phyloP scores from a whole-genome alignment of 2,329 filamentous ascomycete genomes.

The Arthroderma sp. region DNA sequence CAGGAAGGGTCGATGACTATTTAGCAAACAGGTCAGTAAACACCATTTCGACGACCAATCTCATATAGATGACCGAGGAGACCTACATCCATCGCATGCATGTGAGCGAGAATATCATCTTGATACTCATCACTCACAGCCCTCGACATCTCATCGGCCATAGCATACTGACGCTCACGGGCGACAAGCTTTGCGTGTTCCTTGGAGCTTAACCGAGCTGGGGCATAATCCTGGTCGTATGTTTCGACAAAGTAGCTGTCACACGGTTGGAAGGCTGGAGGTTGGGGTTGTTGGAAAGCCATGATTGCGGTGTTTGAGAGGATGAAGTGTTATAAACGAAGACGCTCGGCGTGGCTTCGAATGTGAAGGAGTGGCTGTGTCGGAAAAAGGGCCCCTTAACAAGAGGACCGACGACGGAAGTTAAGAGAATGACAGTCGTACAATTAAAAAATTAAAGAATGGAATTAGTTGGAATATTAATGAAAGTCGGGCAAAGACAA shows the following conservation, averaged over 20 bases:
- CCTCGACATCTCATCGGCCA: slow-evolving; percentile 78
- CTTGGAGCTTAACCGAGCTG: slow-evolving; percentile 50
- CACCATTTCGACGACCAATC: neutral
- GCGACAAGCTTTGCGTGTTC: slow-evolving; percentile 68
- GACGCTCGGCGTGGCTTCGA: slow-evolving; percentile 20
- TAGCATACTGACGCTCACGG: slow-evolving; percentile 70
- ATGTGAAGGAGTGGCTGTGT: slow-evolving; percentile 30
- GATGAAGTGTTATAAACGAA: slow-evolving; percentile 10
- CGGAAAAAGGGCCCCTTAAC: neutral
- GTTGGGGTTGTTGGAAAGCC: slow-evolving; percentile 40
- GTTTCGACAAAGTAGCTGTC: slow-evolving; percentile 57
- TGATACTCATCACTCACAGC: slow-evolving; percentile 80
- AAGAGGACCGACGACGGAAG: slow-evolving; percentile 27
- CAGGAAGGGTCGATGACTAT: slow-evolving; percentile 73
- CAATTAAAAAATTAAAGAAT: slow-evolving; percentile 38
- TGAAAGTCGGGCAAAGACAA: slow-evolving; percentile 30
- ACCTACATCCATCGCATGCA: slow-evolving; percentile 79
- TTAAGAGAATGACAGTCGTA: slow-evolving; percentile 40
- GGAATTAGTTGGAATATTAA: slow-evolving; percentile 45
- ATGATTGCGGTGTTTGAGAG: slow-evolving; percentile 28
- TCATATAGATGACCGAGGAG: neutral
- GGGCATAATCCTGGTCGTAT: slow-evolving; percentile 38
- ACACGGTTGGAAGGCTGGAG: slow-evolving; percentile 48
- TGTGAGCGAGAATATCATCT: slow-evolving; percentile 86
- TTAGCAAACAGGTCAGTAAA: slow-evolving; percentile 11